Percentiles rank a stretch among this genome's conserved stretches.
phyloP scores from a whole-genome alignment of 2,329 filamentous ascomycete species.

The Talaromyces verruculosus region DNA sequence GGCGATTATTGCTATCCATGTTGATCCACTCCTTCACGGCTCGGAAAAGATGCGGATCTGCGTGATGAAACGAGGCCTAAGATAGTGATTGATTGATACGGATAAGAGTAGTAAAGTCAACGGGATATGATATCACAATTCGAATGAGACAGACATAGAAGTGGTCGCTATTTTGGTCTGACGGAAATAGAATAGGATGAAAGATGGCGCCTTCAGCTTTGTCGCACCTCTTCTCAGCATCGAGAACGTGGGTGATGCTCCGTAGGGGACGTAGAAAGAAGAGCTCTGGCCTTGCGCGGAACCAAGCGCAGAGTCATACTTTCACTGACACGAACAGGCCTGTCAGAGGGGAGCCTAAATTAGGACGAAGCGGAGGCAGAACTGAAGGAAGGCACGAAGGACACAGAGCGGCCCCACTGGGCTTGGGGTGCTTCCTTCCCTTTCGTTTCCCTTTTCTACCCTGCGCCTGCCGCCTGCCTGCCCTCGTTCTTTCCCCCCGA shows the following conservation, averaged over 20 bases:
- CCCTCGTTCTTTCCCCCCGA: slow-evolving; percentile 11
- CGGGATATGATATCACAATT: slow-evolving; percentile 6
- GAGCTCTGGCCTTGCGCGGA: slow-evolving; percentile 1
- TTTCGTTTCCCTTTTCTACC: slow-evolving; percentile 8
- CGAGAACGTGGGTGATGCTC: not conserved
- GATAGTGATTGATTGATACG: not conserved
- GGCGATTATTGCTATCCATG: slow-evolving; percentile 3
- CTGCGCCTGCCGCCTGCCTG: not conserved
- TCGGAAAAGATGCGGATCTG: slow-evolving; percentile 14
- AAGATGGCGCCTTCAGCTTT: not conserved
- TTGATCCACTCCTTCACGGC: slow-evolving; percentile 7
- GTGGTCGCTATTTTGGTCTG: not conserved
- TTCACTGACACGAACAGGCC: not conserved
- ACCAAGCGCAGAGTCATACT: not conserved
- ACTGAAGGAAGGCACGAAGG: not conserved
- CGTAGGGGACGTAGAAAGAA: no score
- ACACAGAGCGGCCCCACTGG: slow-evolving; percentile 9
- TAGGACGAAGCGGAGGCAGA: not conserved
- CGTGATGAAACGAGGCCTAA: not conserved
- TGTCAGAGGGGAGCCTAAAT: not conserved
- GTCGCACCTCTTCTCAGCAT: not conserved
- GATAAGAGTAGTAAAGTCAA: not conserved
- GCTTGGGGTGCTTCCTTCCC: slow-evolving; percentile 13
- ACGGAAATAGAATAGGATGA: not conserved
- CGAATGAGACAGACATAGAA: not conserved